These are phyloP conservation scores for Ceratocystis diversiconidia DNA, from an alignment of 2,329 filamentous ascomycete species.

Conservation along the genomic window DNA sequence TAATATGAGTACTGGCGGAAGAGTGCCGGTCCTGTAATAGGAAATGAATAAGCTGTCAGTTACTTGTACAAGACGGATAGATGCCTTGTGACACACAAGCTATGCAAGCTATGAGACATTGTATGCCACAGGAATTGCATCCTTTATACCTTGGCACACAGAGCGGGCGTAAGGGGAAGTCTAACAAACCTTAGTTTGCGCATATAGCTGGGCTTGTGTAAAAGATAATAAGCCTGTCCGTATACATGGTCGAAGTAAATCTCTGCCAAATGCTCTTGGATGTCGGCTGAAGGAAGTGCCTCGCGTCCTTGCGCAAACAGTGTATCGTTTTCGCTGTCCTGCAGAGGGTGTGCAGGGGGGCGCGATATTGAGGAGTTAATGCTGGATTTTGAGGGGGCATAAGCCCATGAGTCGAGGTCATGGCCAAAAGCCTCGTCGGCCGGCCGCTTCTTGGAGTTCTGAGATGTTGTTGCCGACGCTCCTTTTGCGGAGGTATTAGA, in stretches of 20 bases:
- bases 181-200: constrained; percentile 55
- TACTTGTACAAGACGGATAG: constrained; percentile 16
- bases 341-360: constrained; percentile 21
- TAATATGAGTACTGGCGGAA: constrained; percentile 84
- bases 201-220: constrained; percentile 97
- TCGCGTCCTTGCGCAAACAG: constrained; percentile 71
- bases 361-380: constrained; percentile 22
- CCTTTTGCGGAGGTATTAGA: constrained; percentile 14
- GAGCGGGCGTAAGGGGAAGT: background rate
- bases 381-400: constrained; percentile 39
- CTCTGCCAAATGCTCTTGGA: constrained; percentile 86
- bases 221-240: constrained; percentile 82
- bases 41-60: constrained; percentile 14
- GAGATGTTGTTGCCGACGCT: constrained; percentile 30
- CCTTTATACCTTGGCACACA: background rate
- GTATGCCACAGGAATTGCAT: background rate
- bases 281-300: constrained; percentile 66
- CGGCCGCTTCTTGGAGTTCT: constrained; percentile 56
- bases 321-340: constrained; percentile 59
- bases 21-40: constrained; percentile 49
- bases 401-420: constrained; percentile 71
- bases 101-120: background rate
- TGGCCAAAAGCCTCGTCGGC: constrained; percentile 78
- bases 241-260: constrained; percentile 95
- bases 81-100: constrained; percentile 18